Conservation (phyloP, 2,329 filamentous ascomycete genomes). For the Lachnellula hyalina region DNA sequence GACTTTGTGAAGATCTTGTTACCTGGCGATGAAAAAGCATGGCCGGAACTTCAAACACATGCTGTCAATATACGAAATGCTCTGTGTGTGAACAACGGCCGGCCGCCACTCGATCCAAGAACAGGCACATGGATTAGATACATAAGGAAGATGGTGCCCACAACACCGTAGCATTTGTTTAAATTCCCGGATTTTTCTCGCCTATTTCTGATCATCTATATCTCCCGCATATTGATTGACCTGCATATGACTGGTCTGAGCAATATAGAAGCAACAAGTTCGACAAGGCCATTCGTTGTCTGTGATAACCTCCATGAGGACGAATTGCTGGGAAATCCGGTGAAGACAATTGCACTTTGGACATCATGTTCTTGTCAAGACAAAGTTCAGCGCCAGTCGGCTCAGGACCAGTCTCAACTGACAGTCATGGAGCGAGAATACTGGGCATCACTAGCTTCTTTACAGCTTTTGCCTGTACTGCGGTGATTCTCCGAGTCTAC, state of each 20-base stretch:
- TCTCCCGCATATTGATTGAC: constrained; percentile 5
- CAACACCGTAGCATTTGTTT: constrained; percentile 9
- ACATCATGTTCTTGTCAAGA: constrained; percentile 12
- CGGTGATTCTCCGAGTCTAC: constrained; percentile 38
- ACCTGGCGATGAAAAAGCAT: constrained; percentile 1
- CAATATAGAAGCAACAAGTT: constrained; percentile 2
- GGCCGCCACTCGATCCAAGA: background rate
- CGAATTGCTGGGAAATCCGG: constrained; percentile 5
- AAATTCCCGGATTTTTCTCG: constrained; percentile 3
- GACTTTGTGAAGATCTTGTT: constrained; percentile 4
- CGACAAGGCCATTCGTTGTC: background rate
- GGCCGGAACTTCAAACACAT: background rate
- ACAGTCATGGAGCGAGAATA: constrained; percentile 33
- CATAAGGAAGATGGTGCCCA: constrained; percentile 9
- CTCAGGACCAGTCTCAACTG: constrained; percentile 16
- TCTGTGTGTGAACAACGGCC: background rate
- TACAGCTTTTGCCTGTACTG: constrained; percentile 32
- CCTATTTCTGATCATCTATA: constrained; percentile 10
- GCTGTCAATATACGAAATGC: background rate
- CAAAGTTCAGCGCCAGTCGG: background rate
- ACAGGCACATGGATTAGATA: constrained; percentile 7
- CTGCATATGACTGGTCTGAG: constrained; percentile 1
- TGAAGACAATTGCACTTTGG: background rate
- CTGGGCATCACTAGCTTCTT: constrained; percentile 35
- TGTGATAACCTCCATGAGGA: background rate